Evolutionary conservation across 257 asterid species (phyloP).

Genomic region (Solanum neorickii): DNA sequence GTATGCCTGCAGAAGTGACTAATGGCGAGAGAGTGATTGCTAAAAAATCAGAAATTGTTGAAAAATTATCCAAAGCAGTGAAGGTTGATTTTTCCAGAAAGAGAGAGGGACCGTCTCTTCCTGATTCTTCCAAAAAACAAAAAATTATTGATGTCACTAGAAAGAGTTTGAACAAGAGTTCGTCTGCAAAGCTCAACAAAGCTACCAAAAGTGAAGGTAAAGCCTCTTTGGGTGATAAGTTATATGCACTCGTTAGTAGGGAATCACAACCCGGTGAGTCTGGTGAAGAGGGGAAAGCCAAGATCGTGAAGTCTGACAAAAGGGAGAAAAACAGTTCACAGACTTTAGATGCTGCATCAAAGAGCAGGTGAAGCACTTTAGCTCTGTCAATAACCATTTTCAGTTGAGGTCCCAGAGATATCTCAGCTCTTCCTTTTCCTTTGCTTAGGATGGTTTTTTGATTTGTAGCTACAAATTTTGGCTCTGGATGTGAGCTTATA

Average conservation of each 20-base stretch:
- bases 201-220: conserved; percentile 11
- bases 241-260: conserved; percentile 14
- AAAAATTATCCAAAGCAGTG: conserved; percentile 19
- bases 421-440: neutral
- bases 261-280: conserved; percentile 21
- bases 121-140: conserved; percentile 19
- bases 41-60: conserved; percentile 18
- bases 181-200: conserved; percentile 14
- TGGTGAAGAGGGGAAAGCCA: conserved; percentile 15
- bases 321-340: conserved; percentile 16
- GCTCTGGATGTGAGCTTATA: neutral
- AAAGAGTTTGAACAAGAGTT: conserved; percentile 10
- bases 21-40: conserved; percentile 15
- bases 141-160: conserved; percentile 11
- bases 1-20: conserved; percentile 10
- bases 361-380: conserved; percentile 40
- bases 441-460: neutral
- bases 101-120: conserved; percentile 18
- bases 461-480: neutral
- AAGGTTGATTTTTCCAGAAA: conserved; percentile 22
- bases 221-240: conserved; percentile 29
- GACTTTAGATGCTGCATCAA: conserved; percentile 42
- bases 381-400: neutral
- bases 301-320: conserved; percentile 18
- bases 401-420: neutral